phyloP scores from a whole-genome alignment of 371 early-diverging fungal species.

The Conidiobolus incongruus region DNA sequence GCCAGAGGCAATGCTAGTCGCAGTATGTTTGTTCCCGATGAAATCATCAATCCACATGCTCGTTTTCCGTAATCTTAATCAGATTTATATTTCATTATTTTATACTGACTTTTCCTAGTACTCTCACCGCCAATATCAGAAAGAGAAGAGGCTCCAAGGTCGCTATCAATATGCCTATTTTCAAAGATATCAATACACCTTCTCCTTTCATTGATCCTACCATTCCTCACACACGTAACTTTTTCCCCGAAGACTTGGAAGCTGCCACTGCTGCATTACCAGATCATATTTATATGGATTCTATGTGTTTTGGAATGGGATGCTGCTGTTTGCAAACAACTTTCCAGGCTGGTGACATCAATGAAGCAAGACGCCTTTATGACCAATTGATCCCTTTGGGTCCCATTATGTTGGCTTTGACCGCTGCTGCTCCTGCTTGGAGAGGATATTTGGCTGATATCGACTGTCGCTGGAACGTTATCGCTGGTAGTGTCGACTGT shows the following conservation, averaged over 20 bases:
- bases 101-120: conserved; percentile 17
- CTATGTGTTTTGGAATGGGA: conserved; percentile 99
- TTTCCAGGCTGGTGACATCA: conserved; percentile 91
- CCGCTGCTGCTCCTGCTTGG: conserved; percentile 88
- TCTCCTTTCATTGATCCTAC: conserved; percentile 76
- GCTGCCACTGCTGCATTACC: conserved; percentile 56
- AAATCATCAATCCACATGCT: conserved; percentile 85
- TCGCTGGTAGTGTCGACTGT: conserved; percentile 88
- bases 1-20: conserved; percentile 40
- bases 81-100: not conserved
- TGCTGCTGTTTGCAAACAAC: conserved; percentile 98
- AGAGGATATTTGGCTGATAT: conserved; percentile 90
- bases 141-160: conserved; percentile 83
- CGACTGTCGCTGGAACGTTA: conserved; percentile 96
- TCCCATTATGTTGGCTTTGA: conserved; percentile 89
- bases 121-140: conserved; percentile 85
- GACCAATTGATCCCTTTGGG: conserved; percentile 88
- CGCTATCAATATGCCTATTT: conserved; percentile 70
- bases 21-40: conserved; percentile 83
- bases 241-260: conserved; percentile 34
- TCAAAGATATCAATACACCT: conserved; percentile 63
- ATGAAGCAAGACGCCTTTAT: conserved; percentile 82
- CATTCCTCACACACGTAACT: conserved; percentile 32
- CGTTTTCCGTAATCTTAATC: conserved; percentile 55
- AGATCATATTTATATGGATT: conserved; percentile 95